Percentiles rank a stretch among this genome's conserved stretches.
phyloP scores from a whole-genome alignment of 345 rosid species.

The Melastoma malabathricum region DNA sequence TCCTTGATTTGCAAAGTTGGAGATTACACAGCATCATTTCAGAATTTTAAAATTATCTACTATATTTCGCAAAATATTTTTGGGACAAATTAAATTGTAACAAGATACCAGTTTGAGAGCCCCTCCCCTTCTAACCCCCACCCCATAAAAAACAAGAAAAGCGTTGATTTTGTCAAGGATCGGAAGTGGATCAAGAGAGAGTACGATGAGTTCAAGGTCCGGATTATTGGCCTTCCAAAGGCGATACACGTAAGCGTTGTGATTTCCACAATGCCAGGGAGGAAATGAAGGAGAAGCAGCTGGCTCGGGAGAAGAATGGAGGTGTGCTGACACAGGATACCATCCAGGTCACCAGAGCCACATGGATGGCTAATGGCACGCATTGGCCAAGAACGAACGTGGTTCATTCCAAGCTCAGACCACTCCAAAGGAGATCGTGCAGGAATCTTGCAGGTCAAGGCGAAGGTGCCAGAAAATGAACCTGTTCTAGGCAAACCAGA shows the following conservation, averaged over 20 bases:
- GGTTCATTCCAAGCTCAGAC: constrained; percentile 50
- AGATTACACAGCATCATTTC: no score
- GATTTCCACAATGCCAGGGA: constrained; percentile 52
- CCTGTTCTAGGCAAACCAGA: constrained; percentile 58
- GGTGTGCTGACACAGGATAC: constrained; percentile 40
- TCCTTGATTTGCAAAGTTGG: no score
- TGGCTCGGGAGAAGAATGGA: constrained; percentile 46
- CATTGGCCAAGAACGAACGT: constrained; percentile 98
- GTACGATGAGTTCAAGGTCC: constrained; percentile 89
- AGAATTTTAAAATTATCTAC: no score
- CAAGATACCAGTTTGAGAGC: constrained; percentile 64
- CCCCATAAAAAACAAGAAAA: constrained; percentile 75
- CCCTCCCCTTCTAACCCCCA: constrained; percentile 65
- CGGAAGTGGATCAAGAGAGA: constrained; percentile 96
- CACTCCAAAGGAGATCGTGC: constrained; percentile 88
- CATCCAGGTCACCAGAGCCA: constrained; percentile 38
- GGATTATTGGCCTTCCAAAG: constrained; percentile 83
- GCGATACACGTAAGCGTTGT: constrained; percentile 48
- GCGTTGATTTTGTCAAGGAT: constrained; percentile 76
- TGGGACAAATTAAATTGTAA: no score
- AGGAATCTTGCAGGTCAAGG: constrained; percentile 71
- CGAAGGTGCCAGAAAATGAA: constrained; percentile 65
- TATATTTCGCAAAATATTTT: no score
- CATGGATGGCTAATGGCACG: constrained; percentile 99
- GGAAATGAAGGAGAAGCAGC: constrained; percentile 38